Percentiles rank a stretch among this genome's conserved stretches.
phyloP scores from a whole-genome alignment of 2,329 filamentous ascomycete genomes.

The Ceratocystis cacaofunesta region DNA sequence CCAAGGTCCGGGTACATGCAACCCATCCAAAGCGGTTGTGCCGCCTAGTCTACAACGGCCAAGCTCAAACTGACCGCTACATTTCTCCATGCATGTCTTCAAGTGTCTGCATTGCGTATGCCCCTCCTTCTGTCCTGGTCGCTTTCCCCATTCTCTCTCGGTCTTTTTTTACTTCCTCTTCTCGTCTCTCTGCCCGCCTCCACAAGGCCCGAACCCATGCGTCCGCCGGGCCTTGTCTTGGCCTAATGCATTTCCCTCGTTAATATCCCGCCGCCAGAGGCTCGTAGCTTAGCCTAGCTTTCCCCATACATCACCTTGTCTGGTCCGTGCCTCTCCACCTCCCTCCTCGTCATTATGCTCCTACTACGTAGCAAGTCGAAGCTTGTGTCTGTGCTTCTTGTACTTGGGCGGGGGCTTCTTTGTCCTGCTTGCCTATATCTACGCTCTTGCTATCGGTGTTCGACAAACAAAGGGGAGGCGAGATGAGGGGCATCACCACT shows the following conservation, averaged over 20 bases:
- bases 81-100: not conserved
- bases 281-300: not conserved
- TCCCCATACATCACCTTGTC: not conserved
- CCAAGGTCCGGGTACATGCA: not conserved
- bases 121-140: not conserved
- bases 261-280: not conserved
- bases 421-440: no score
- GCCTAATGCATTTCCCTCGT: not conserved
- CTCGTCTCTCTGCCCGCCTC: not conserved
- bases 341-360: not conserved
- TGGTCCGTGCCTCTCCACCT: not conserved
- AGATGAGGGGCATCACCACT: no score
- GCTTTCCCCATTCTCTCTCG: not conserved
- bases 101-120: not conserved
- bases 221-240: not conserved
- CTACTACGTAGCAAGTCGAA: no score
- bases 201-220: not conserved
- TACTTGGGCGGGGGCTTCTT: not conserved
- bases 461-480: no score
- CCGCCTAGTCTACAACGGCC: not conserved
- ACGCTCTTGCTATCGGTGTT: no score
- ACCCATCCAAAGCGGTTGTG: not conserved
- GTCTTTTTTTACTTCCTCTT: not conserved
- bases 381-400: not conserved
- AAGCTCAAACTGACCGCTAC: not conserved